Base-by-base conservation (phyloP, 768 basidiomycete genomes). In the Pisolithus albus region DNA sequence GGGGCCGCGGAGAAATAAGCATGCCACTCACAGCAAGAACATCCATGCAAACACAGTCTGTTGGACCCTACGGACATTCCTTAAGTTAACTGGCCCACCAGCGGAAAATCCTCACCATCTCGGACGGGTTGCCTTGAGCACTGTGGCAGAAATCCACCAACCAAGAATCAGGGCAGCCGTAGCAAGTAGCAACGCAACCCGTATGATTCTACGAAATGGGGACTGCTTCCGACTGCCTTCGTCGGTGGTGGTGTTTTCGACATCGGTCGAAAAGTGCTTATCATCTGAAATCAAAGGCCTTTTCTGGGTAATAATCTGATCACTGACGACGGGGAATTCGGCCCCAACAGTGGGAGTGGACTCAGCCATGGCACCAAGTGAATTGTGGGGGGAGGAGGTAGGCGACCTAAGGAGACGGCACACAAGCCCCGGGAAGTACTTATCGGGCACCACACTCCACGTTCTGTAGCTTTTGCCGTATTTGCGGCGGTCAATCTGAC, bases 1-100 rank as follows among this genome's bases (percentile, higher is more conserved):
- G 43, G 44, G 46, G 49, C 21, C 9, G 23, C 44, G 18, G 28
- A 47, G 54, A 30, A 47, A 24, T 53, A 32, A 23, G 21, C 4
- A 4, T 7, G 52, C 28, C 11, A 72, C 82, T 59, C 58, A 85
- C 85, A 79, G 56, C 56, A 92, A 73, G 71, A 92, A 89, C 49
- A 81, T 80, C 89, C 91, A 93, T 2, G 89, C 86, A 59, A 85
- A 86, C 36, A 91, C 39, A 0, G 88, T 86, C 66, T 90, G 87
- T 8, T 86, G 84, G 55, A 91, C 78, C 88, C 86, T 88, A 49
- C 7, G 41, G 21, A 46, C 36, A 26, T 16, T 23, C 26, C 21
- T 23, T 54, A 52, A 55, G 56, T 40, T 43, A 18, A n/a, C n/a
- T n/a, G n/a, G n/a, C n/a, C n/a, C n/a, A n/a, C 21, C 23, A 53